Evolutionary conservation across 2,329 filamentous ascomycete species (phyloP).

Genomic region (Neonectria ditissima): DNA sequence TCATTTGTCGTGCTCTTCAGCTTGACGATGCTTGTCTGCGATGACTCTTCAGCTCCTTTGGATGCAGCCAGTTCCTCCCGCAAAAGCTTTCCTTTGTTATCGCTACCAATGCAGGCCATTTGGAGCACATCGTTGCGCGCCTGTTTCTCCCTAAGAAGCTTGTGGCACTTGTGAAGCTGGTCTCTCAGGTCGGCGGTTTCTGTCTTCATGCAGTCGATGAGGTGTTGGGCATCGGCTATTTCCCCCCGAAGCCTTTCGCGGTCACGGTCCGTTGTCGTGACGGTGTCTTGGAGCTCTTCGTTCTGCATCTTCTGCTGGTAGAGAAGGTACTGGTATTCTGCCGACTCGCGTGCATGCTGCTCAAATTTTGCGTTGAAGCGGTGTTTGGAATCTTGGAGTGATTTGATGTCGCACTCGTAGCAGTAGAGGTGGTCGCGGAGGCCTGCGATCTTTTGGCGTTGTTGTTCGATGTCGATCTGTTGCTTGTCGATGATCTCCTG

Average conservation of each 20-base stretch:
- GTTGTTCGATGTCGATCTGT: background rate
- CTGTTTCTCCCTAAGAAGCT: no score
- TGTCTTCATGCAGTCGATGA: background rate
- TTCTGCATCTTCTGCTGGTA: constrained; percentile 10
- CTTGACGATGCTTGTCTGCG: background rate
- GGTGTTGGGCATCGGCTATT: background rate
- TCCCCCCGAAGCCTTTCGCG: background rate
- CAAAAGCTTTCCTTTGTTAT: background rate
- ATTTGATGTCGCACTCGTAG: background rate
- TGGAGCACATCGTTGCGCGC: no score
- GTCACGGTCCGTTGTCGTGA: background rate
- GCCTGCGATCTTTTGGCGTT: no score
- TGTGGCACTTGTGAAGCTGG: no score
- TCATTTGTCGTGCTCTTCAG: constrained; percentile 4
- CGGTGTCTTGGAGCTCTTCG: background rate
- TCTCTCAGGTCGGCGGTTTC: background rate
- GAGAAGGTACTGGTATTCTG: background rate
- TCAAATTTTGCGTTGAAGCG: background rate
- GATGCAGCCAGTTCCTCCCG: background rate
- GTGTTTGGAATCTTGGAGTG: background rate
- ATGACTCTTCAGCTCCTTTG: background rate
- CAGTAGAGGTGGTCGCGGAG: background rate
- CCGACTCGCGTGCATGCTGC: constrained; percentile 3
- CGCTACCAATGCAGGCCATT: no score
- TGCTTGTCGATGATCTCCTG: background rate